Conservation (phyloP, 2,329 filamentous ascomycete genomes). For the Huntiella savannae region DNA sequence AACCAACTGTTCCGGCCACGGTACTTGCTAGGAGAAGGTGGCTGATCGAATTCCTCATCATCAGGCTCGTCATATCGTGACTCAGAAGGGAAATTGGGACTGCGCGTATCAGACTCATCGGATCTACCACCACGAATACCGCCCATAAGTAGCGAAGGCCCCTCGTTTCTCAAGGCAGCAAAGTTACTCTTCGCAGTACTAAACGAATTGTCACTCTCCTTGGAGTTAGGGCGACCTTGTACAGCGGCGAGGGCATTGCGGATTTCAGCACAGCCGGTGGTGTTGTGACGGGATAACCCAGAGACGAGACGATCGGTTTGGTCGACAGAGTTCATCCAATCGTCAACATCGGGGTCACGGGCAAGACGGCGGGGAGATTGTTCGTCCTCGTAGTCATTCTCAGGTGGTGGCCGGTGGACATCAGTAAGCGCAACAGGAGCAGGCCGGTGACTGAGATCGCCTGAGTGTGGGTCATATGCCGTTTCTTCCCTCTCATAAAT, state of each 20-base stretch:
- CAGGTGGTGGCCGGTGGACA: conserved; percentile 7
- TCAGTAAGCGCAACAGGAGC: conserved; percentile 1
- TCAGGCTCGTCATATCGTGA: conserved; percentile 17
- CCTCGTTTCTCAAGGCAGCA: conserved; percentile 31
- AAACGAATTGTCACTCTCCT: conserved; percentile 25
- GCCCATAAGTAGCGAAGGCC: conserved; percentile 27
- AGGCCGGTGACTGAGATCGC: conserved; percentile 5
- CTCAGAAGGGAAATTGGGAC: conserved; percentile 12
- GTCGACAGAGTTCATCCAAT: conserved; percentile 38
- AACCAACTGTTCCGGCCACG: conserved; percentile 45
- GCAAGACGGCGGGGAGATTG: conserved; percentile 15
- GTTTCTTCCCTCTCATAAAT: conserved; percentile 42
- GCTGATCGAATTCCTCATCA: conserved; percentile 19
- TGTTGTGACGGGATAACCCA: conserved; percentile 20
- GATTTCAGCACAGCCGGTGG: conserved; percentile 8
- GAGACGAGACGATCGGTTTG: conserved; percentile 33
- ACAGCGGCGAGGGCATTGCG: conserved; percentile 12
- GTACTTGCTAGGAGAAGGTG: conserved; percentile 37
- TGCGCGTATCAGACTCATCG: conserved; percentile 5
- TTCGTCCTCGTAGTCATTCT: conserved; percentile 3
- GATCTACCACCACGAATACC: conserved; percentile 3
- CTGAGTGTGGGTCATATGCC: conserved; percentile 11
- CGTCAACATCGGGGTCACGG: conserved; percentile 33
- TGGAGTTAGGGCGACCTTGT: conserved; percentile 20
- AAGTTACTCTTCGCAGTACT: conserved; percentile 37